Base-by-base conservation (phyloP, 148 eudicot species). In the Fagopyrum esculentum region DNA sequence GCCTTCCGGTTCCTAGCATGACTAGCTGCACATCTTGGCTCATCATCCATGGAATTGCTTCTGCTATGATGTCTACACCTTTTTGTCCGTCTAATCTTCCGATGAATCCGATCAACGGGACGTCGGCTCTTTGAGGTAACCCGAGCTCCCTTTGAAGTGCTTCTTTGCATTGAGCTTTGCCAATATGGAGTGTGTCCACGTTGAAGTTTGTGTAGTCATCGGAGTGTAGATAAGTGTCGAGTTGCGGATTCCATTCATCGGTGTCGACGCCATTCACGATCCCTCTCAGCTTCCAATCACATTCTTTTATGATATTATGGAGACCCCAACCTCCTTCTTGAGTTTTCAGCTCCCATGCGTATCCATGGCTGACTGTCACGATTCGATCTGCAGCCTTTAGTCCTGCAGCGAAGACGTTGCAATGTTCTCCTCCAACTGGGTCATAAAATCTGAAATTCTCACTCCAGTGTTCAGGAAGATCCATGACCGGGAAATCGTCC, bases 241-340 rank as follows among this genome's bases (percentile, higher is more conserved):
- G 72, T 64, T 81, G 80, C 3, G 99, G 99, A 77, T 78, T 90
- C 99, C 99, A 96, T 13, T 96, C 99, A 74, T 84, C 81, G 5
- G 85, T 81, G 74, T 96, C 98, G 12, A 96, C 89, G 2, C 98
- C 99, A 57, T 96, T 96, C 48, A 96, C 98, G 44, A 96, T 92
- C 30, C 99, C 99, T 60, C 84, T 81, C 8, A 96, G n/a, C 77
- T 96, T 96, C 99, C 99, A 96, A 71, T 90, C 89, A 6, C 78
- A 90, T 73, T 96, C 99, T 12, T 86, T 92, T 15, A 90, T 90
- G 77, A 89, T 84, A 9, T 80, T 79, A 64, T 90, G 87, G 61
- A 96, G 84, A 64, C 99, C 99, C 99, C 99, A 96, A 22, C 99
- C 99, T 9, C 99, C 99, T 77, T 96, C 97, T 2, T 71, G 60